Base-by-base conservation (phyloP, 2,329 filamentous ascomycete genomes). In the Ceratocystiopsis brevicomis region DNA sequence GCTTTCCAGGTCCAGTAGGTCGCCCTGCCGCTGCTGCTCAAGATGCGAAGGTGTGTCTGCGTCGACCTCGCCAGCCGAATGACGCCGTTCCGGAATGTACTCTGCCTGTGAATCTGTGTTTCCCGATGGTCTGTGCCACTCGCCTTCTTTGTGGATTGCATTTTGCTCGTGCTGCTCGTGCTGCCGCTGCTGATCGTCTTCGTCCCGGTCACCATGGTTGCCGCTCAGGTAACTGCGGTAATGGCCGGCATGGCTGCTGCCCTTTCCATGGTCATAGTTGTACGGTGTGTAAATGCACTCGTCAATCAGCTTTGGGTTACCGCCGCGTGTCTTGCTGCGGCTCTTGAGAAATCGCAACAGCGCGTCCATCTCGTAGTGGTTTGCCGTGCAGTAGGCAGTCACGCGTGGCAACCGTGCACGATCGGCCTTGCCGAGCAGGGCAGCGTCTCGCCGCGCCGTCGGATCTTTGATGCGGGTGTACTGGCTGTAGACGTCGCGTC, bases 281-380 rank as follows among this genome's bases (percentile, higher is more conserved):
- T 93, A 98, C 0, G 88, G 85, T 12, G 88, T 85, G 61, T 98
- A 98, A 52, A 98, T 85, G 59, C 90, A 98, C 60, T 98, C 90
- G 58, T 98, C 90, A 53, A 95, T 95, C 45, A 90, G 64, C 60
- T 95, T 96, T 1, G 90, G 88, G 47, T 77, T 81, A 15, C 87
- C 76, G 16, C 84, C 83, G 53, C 83, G 74, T 32, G 74, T 73
- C 59, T 82, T 84, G 39, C 74, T 72, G 46, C 83, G 73, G 30
- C 85, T 83, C 59, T 98, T 98, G 48, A 98, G 64, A 56, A 88
- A 98, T 38, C 81, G 78, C 73, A 93, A 83, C 48, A 96, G 64
- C 4, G 79, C 79, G 34, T 96, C 88, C 63, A 95, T 76, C 52
- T 88, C 77, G 61, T 96, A 96, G 42, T 79, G 80, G 56, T 85